phyloP scores from a whole-genome alignment of 208 protist species.

The Acanthamoeba lenticulata region DNA sequence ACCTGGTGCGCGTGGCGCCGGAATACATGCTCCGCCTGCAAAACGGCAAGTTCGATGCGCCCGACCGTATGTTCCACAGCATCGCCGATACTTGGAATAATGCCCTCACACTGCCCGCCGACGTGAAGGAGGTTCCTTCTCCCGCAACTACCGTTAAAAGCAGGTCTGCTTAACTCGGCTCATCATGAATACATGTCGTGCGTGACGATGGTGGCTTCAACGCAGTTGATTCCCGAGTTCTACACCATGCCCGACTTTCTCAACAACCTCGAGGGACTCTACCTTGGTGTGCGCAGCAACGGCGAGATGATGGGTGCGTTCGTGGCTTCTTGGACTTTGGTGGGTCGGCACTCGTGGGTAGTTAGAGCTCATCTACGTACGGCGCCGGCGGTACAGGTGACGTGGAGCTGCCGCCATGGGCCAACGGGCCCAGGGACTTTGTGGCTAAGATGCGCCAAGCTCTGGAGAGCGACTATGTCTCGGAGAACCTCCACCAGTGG shows the following conservation, averaged over 20 bases:
- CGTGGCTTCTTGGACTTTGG: too few relatives aligned
- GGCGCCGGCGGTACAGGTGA: too few relatives aligned
- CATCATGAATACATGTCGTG: background rate
- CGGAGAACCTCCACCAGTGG: constrained; percentile 93
- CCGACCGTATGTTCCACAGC: constrained; percentile 93
- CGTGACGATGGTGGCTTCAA: background rate
- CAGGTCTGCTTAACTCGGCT: too few relatives aligned
- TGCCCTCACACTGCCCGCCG: constrained; percentile 81
- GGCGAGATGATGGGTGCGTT: background rate
- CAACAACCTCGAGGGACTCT: constrained; percentile 76
- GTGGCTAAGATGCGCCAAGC: constrained; percentile 92
- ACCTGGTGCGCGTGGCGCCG: constrained; percentile 89
- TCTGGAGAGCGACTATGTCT: constrained; percentile 93
- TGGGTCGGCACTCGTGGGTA: background rate
- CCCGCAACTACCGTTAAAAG: too few relatives aligned
- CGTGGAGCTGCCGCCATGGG: constrained; percentile 97
- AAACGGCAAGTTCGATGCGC: constrained; percentile 92
- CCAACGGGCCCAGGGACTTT: constrained; percentile 91
- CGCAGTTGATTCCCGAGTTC: constrained; percentile 16
- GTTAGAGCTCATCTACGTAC: background rate
- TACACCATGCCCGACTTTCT: constrained; percentile 75
- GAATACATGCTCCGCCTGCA: constrained; percentile 92
- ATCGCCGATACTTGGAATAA: constrained; percentile 89
- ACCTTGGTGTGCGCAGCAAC: constrained; percentile 75
- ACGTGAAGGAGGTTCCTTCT: constrained; percentile 91